Evolutionary conservation across 805 yeast genomes (phyloP).

Genomic region (Kregervanrija pseudodelftensis): DNA sequence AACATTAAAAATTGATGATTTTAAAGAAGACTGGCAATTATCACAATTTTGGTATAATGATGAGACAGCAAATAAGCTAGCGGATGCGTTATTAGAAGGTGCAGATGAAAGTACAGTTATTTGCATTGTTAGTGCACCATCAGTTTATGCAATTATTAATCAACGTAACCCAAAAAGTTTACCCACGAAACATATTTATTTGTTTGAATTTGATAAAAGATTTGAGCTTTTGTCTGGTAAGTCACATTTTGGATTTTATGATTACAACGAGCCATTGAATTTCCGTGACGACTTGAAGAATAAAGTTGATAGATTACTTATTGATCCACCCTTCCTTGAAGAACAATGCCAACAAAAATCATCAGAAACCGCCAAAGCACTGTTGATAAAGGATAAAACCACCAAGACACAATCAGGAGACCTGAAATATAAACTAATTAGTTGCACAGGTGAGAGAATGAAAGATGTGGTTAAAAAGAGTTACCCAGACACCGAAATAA

Average conservation of each 20-base stretch:
- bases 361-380: slow-evolving; percentile 52
- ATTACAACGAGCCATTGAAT: slow-evolving; percentile 61
- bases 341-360: slow-evolving; percentile 75
- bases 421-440: slow-evolving; percentile 44
- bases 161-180: slow-evolving; percentile 41
- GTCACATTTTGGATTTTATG: slow-evolving; percentile 63
- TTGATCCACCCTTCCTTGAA: slow-evolving; percentile 87
- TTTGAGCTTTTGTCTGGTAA: slow-evolving; percentile 67
- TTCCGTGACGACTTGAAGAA: slow-evolving; percentile 51
- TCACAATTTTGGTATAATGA: slow-evolving; percentile 90
- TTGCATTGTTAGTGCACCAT: slow-evolving; percentile 82
- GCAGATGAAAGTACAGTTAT: slow-evolving; percentile 67
- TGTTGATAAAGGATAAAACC: slow-evolving; percentile 38
- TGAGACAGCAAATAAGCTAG: slow-evolving; percentile 60
- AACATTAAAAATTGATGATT: slow-evolving; percentile 48
- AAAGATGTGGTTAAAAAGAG: slow-evolving; percentile 46
- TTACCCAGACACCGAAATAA: slow-evolving; percentile 59
- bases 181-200: slow-evolving; percentile 64
- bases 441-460: slow-evolving; percentile 91
- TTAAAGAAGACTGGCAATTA: slow-evolving; percentile 89
- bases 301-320: slow-evolving; percentile 61
- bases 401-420: slow-evolving; percentile 34
- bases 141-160: slow-evolving; percentile 79
- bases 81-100: slow-evolving; percentile 66
- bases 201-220: slow-evolving; percentile 74